Percentiles rank a stretch among this genome's conserved stretches.
Evolutionary conservation across 768 basidiomycete species (phyloP).

Genomic region (Suillus fuscotomentosus): DNA sequence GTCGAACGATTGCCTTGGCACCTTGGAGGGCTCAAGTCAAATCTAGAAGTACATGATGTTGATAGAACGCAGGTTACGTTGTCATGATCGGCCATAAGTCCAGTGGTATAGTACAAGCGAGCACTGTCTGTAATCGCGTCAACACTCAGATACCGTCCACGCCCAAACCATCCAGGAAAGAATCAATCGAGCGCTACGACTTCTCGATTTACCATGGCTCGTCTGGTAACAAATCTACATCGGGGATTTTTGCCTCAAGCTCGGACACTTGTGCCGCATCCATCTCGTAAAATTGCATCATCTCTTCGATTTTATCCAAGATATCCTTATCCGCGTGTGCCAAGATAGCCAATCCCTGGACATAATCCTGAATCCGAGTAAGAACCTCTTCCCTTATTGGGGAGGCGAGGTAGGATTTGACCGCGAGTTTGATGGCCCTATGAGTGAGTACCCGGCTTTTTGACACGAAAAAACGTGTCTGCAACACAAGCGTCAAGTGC

Average conservation of each 20-base stretch:
- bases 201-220: neutral
- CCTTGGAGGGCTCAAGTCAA: too few species aligned
- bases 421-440: neutral
- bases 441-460: neutral
- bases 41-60: too few species aligned
- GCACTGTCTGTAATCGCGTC: too few species aligned
- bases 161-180: too few species aligned
- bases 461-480: slow-evolving; percentile 13
- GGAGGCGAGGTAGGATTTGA: neutral
- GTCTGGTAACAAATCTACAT: neutral
- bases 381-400: neutral
- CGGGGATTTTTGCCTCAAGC: neutral
- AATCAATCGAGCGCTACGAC: too few species aligned
- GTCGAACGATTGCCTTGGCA: too few species aligned
- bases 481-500: slow-evolving; percentile 23
- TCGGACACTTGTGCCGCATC: neutral
- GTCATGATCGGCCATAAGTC: too few species aligned
- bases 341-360: neutral
- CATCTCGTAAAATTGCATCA: neutral
- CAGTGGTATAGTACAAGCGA: neutral
- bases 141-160: neutral
- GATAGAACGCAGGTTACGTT: too few species aligned
- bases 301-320: neutral
- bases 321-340: neutral
- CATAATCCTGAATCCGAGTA: neutral